Conservation (phyloP, 108 stramenopile genomes). For the Cylindrotheca closterium region DNA sequence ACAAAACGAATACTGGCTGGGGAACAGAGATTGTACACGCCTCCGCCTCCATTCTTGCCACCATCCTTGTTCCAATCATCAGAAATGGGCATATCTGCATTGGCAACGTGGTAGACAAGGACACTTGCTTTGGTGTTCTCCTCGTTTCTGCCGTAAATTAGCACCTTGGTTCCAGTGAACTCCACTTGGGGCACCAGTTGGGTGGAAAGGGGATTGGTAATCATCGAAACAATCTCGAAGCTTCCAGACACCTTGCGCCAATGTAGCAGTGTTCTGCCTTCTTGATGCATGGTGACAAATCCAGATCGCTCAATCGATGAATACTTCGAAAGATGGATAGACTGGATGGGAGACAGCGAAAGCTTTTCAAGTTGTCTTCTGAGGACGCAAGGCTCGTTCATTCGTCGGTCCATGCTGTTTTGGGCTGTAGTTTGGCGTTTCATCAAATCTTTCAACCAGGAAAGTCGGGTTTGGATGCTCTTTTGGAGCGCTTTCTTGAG, state of each 20-base stretch:
- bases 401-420: not conserved
- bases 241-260: slow-evolving; percentile 24
- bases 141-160: slow-evolving; percentile 74
- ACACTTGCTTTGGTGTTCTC: slow-evolving; percentile 60
- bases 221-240: slow-evolving; percentile 46
- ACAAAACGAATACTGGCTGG: slow-evolving; percentile 29
- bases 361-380: not conserved
- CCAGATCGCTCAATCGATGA: slow-evolving; percentile 42
- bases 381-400: not conserved
- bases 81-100: not conserved
- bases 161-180: slow-evolving; percentile 58
- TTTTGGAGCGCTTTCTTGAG: not conserved
- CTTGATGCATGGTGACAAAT: slow-evolving; percentile 45
- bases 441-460: not conserved
- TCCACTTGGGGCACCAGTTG: slow-evolving; percentile 45
- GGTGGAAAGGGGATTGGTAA: slow-evolving; percentile 55
- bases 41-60: not conserved
- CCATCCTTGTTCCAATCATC: slow-evolving; percentile 3
- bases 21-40: slow-evolving; percentile 27
- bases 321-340: slow-evolving; percentile 34
- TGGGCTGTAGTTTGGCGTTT: not conserved
- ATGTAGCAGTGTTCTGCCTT: slow-evolving; percentile 50
- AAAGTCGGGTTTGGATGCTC: not conserved
- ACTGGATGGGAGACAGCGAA: slow-evolving; percentile 5
- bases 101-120: slow-evolving; percentile 60